Base-by-base conservation (phyloP, 345 rosid species). In the Carallia pectinifolia region DNA sequence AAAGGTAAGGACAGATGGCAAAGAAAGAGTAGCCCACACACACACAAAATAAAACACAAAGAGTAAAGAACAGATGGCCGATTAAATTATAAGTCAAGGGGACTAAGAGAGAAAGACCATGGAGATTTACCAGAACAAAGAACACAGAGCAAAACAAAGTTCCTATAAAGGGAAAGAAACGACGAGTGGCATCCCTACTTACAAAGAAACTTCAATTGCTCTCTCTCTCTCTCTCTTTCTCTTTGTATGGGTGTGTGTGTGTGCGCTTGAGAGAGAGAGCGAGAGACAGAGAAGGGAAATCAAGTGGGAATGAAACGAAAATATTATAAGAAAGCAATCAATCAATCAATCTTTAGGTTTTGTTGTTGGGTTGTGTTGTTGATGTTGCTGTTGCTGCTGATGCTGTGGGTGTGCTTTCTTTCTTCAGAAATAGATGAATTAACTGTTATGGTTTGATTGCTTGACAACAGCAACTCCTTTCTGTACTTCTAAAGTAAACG, bases 1-100 rank as follows among this genome's bases (percentile, higher is more conserved):
- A 70, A 79, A 56, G 58, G 18, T 7, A 56, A 56, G 69, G 79
- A 81, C 85, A 81, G 81, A 83, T 62, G 53, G n/a, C 64, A 69
- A 67, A 61, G 58, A 65, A 61, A 67, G 36, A 81, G 65, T 54
- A 58, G 38, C 72, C 80, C 64, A 71, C 70, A 64, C 59, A 53
- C 27, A 30, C 16, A 66, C 33, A 23, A 8, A 55, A 23, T 30
- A 65, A 48, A 7, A 71, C 30, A 74, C 7, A 66, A 62, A 66
- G 69, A n/a, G 29, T 65, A 67, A 31, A 62, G 10, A 53, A 53
- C 53, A 62, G 54, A 54, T 1, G 33, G 36, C 16, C 53, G 4
- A 71, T 50, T 62, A 53, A 61, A 18, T 30, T 5, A 38, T 8
- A 53, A 68, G 17, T 56, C 16, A 44, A 13, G 50, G 38, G 33